Base-by-base conservation (phyloP, 1,284 basidiomycete species). In the Trichosporon coremiiforme region DNA sequence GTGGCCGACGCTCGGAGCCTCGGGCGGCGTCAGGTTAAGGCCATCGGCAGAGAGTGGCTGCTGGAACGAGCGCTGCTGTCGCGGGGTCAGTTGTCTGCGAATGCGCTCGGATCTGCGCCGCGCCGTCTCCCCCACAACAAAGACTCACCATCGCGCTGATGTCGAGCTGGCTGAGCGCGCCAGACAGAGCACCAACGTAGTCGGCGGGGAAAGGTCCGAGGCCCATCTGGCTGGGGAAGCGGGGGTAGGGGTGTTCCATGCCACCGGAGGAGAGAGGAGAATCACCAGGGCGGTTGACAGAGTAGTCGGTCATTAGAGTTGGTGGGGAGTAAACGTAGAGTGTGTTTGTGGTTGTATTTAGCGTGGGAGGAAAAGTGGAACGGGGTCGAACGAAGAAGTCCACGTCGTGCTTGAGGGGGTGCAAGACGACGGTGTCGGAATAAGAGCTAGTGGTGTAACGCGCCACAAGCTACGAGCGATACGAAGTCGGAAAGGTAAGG, bases 221-320 rank as follows among this genome's bases (percentile, higher is more conserved):
- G 64, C 68, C 64, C 41, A 70, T 57, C 38, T 68, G 69, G 35
- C 47, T 53, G 4, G 71, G 63, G 57, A 70, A 66, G 25, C 69
- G 72, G 7, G 63, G 68, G 65, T 71, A 73, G 25, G 69, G 33
- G 22, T 67, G 70, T 62, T 71, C 70, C 41, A 70, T 66, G 47
- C 65, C 66, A 36, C 64, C 64, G 17, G 71, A 66, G 22, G 71
- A 73, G n/a, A 70, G 65, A n/a, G 69, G 67, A 13, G 68, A 65
- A 22, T 73, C 72, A 33, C 70, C 70, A 13, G 70, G 70, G 36
- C 72, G 72, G 68, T 66, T 71, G 22, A 69, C 68, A 10, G 72
- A 68, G 65, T 68, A 73, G 65, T 73, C 72, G 70, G 72, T 71
- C 68, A 70, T 73, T 45, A 47, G 64, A n/a, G n/a, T 33, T 31